These are phyloP conservation scores for Magnolia changhungtana DNA, from an alignment of 164 flowering plant genomes.

Conservation along the genomic window DNA sequence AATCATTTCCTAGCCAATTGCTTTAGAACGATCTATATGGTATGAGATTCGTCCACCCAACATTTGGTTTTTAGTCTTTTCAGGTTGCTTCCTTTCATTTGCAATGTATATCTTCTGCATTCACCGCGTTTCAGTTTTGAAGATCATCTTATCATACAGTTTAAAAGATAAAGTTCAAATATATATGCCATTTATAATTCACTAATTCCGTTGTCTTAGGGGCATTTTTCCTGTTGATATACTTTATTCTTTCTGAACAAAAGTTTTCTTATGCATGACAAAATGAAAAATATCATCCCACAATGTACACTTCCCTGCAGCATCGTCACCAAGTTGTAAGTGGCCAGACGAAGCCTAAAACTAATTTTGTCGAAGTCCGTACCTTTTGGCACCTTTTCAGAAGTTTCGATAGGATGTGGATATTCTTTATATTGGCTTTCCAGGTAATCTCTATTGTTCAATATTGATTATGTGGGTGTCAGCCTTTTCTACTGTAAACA, in stretches of 20 bases:
- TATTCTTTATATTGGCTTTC: constrained; percentile 78
- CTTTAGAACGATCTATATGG: not conserved
- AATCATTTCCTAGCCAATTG: not conserved
- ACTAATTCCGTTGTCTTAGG: not conserved
- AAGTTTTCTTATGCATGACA: not conserved
- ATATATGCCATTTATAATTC: not conserved
- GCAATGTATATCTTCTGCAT: not conserved
- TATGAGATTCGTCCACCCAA: not conserved
- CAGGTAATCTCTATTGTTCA: constrained; percentile 51
- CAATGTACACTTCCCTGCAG: constrained; percentile 23
- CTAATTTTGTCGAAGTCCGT: constrained; percentile 95
- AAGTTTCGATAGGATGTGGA: constrained; percentile 98
- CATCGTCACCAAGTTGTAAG: constrained; percentile 31
- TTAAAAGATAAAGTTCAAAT: no score
- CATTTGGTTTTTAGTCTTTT: not conserved
- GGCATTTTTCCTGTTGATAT: not conserved
- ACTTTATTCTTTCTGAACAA: not conserved
- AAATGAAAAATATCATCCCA: not conserved
- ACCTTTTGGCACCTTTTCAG: constrained; percentile 94
- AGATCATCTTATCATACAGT: not conserved
- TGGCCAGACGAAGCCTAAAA: constrained; percentile 82
- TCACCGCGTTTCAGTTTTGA: not conserved
- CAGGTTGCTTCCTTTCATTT: constrained; percentile 1
- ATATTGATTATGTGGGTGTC: constrained; percentile 1
- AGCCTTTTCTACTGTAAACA: not conserved